phyloP scores from a whole-genome alignment of 2,329 filamentous ascomycete genomes.

The Fusarium sp. region DNA sequence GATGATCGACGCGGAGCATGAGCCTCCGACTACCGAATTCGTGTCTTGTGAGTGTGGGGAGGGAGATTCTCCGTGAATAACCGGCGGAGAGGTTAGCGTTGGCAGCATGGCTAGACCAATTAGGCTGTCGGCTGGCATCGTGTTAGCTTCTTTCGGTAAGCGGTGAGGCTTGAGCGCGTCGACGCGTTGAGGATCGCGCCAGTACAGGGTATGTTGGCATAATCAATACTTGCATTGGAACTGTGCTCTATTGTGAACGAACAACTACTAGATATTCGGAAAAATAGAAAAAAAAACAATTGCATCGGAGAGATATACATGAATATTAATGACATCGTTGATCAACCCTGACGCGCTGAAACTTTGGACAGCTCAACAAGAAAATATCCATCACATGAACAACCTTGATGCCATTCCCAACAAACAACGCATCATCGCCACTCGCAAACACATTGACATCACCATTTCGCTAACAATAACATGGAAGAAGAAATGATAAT shows the following conservation, averaged over 20 bases:
- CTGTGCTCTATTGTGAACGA: rapidly evolving
- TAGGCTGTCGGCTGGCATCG: neutral
- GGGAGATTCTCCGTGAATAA: neutral
- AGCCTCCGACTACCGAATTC: neutral
- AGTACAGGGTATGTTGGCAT: neutral
- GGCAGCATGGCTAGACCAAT: neutral
- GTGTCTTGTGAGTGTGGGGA: neutral
- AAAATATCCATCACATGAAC: neutral
- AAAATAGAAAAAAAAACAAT: neutral
- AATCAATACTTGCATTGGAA: no score
- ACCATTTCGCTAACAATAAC: neutral
- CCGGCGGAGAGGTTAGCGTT: neutral
- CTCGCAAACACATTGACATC: neutral
- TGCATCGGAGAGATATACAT: neutral
- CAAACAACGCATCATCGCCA: neutral
- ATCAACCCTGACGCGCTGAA: neutral
- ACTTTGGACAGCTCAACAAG: neutral
- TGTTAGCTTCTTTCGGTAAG: neutral
- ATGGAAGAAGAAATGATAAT: neutral
- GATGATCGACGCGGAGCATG: neutral
- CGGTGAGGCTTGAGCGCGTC: neutral
- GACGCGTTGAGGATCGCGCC: neutral
- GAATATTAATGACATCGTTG: neutral
- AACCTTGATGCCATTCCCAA: rapidly evolving
- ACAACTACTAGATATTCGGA: neutral